Evolutionary conservation across 495 filamentous ascomycete species (phyloP).

Genomic region (Bacidia gigantensis): DNA sequence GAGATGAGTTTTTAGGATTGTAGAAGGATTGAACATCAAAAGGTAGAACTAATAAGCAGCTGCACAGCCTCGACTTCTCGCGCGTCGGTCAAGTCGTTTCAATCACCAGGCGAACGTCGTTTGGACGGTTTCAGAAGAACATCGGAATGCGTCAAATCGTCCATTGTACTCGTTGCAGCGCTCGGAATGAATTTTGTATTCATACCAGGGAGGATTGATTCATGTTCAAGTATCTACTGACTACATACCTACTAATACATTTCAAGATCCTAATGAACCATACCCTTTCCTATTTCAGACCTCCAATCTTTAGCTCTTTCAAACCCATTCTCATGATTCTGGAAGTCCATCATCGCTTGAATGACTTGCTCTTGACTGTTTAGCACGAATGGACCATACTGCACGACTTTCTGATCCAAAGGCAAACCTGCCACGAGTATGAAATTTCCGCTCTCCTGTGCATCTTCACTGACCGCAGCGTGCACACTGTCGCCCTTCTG

Average conservation of each 20-base stretch:
- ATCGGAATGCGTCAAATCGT: not conserved
- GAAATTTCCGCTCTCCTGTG: slow-evolving; percentile 52
- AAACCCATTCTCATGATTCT: slow-evolving; percentile 75
- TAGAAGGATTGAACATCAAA: too few species aligned
- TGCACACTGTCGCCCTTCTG: slow-evolving; percentile 59
- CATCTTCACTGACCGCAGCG: slow-evolving; percentile 53
- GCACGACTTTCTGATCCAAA: slow-evolving; percentile 81
- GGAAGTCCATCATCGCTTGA: slow-evolving; percentile 81
- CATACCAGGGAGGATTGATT: too few species aligned
- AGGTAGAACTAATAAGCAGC: too few species aligned
- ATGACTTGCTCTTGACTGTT: slow-evolving; percentile 74
- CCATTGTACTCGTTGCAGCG: not conserved
- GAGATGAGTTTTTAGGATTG: too few species aligned
- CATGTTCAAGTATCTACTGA: too few species aligned
- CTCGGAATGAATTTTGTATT: not conserved
- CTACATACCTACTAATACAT: too few species aligned
- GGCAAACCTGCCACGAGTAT: slow-evolving; percentile 76
- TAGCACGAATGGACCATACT: slow-evolving; percentile 92
- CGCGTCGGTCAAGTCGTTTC: too few species aligned
- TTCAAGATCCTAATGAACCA: slow-evolving; percentile 27
- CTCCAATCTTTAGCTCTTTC: slow-evolving; percentile 72
- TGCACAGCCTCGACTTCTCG: not conserved
- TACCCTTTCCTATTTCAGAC: slow-evolving; percentile 89
- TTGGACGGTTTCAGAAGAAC: not conserved
- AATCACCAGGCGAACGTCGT: not conserved